Evolutionary conservation across 768 basidiomycete species (phyloP).

Genomic region (Pulveroboletus frians): DNA sequence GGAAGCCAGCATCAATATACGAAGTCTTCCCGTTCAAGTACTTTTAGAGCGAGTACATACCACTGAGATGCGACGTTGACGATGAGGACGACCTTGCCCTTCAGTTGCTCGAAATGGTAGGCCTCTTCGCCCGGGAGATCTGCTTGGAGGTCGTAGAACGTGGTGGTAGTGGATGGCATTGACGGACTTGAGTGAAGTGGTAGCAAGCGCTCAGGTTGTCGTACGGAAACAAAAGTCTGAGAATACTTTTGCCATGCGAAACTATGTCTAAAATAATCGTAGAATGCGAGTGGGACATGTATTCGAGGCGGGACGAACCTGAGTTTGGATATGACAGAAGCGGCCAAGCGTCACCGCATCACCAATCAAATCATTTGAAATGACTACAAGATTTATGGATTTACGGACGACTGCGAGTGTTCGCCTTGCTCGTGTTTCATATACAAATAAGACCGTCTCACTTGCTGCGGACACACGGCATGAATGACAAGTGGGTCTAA

Average conservation of each 20-base stretch:
- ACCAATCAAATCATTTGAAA: not conserved
- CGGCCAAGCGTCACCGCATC: slow-evolving; percentile 5
- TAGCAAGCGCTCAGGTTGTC: slow-evolving; percentile 4
- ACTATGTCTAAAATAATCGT: not conserved
- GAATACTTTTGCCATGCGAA: not conserved
- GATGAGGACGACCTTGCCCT: slow-evolving; percentile 73
- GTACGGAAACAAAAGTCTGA: not conserved
- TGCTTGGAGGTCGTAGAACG: slow-evolving; percentile 68
- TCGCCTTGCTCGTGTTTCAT: too few relatives aligned
- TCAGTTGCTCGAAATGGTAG: slow-evolving; percentile 62
- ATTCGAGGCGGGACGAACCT: not conserved
- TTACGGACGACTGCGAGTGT: too few relatives aligned
- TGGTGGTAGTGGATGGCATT: slow-evolving; percentile 24
- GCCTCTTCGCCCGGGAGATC: slow-evolving; percentile 50
- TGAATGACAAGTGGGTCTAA: too few relatives aligned
- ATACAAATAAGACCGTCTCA: too few relatives aligned
- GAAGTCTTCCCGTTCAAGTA: not conserved
- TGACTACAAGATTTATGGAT: too few relatives aligned
- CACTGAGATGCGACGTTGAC: slow-evolving; percentile 78
- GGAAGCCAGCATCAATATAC: slow-evolving; percentile 2
- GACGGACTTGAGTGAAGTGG: slow-evolving; percentile 8
- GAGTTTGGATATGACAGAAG: not conserved
- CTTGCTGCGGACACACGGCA: too few relatives aligned
- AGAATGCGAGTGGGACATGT: not conserved
- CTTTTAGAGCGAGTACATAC: slow-evolving; percentile 21